These are phyloP conservation scores for Penstemon davidsonii DNA, from an alignment of 257 asterid genomes.

Conservation along the genomic window DNA sequence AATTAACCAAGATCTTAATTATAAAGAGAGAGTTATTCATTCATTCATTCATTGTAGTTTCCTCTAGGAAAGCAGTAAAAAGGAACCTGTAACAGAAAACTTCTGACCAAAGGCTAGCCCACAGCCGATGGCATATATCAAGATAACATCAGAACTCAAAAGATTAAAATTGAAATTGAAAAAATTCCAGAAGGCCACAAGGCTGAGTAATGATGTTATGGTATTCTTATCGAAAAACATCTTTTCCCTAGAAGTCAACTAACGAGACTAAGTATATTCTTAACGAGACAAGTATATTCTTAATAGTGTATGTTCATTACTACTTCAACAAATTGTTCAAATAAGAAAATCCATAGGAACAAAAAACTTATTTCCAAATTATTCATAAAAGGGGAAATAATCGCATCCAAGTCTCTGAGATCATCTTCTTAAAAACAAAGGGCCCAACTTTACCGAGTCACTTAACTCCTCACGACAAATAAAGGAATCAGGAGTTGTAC, in stretches of 20 bases:
- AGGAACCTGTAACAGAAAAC: slow-evolving; percentile 2
- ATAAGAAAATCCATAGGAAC: slow-evolving; percentile 3
- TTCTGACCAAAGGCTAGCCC: slow-evolving; percentile 4
- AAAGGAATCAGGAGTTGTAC: not conserved
- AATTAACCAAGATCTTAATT: not conserved
- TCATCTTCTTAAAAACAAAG: not conserved
- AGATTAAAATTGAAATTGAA: not conserved
- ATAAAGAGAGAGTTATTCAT: not conserved
- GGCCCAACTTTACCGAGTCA: not conserved
- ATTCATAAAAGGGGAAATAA: not conserved
- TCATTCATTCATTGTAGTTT: not conserved
- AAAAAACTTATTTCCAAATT: not conserved
- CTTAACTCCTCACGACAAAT: slow-evolving; percentile 1
- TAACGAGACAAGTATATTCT: slow-evolving; percentile 1
- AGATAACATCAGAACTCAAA: not conserved
- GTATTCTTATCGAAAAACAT: not conserved
- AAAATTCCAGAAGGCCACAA: not conserved
- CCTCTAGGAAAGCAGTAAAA: not conserved
- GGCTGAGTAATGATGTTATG: not conserved
- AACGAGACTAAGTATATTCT: slow-evolving; percentile 3
- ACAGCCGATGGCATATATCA: slow-evolving; percentile 10
- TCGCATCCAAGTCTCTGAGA: not conserved
- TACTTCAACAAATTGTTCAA: not conserved
- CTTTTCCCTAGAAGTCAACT: not conserved
- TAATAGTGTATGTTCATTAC: not conserved